These are phyloP conservation scores for Powellomyces hirtus DNA, from an alignment of 192 early-diverging fungal species.

Conservation along the genomic window DNA sequence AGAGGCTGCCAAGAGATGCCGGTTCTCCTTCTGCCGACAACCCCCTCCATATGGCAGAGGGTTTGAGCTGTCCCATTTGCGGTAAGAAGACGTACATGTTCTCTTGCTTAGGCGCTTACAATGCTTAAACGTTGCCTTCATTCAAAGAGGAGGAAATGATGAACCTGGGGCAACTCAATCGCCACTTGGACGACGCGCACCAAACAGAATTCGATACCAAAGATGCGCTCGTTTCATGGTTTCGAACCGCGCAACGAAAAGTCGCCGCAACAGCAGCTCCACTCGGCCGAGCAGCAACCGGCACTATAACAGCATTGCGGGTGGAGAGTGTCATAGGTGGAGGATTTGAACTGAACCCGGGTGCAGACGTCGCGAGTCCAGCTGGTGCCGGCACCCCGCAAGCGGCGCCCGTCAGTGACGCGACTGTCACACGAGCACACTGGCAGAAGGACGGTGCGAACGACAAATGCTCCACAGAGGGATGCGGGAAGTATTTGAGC, in stretches of 20 bases:
- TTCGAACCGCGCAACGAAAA: constrained; percentile 32
- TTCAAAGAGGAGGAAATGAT: constrained; percentile 28
- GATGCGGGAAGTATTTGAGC: constrained; percentile 41
- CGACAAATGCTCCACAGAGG: constrained; percentile 20
- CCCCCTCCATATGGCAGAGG: too few relatives aligned
- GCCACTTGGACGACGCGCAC: constrained; percentile 43
- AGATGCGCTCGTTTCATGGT: constrained; percentile 41
- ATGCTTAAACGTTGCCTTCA: neutral
- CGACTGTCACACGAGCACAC: constrained; percentile 31
- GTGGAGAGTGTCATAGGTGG: neutral
- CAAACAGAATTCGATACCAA: constrained; percentile 33
- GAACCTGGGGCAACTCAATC: constrained; percentile 41
- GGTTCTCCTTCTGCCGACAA: too few relatives aligned
- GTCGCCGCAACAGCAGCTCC: constrained; percentile 16
- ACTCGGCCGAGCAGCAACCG: constrained; percentile 16
- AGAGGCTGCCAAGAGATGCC: too few relatives aligned
- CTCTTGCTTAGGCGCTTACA: neutral
- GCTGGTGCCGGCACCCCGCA: neutral
- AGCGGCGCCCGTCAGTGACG: constrained; percentile 13
- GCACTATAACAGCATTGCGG: neutral
- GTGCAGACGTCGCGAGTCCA: neutral
- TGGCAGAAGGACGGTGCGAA: constrained; percentile 37
- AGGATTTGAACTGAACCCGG: constrained; percentile 32
- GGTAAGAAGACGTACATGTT: too few relatives aligned
- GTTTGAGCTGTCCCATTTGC: too few relatives aligned